A percentile compares a stretch with the other conserved stretches of the same genome.
Evolutionary conservation across 2,329 filamentous ascomycete genomes (phyloP).

Genomic region (Aspergillus unguis): DNA sequence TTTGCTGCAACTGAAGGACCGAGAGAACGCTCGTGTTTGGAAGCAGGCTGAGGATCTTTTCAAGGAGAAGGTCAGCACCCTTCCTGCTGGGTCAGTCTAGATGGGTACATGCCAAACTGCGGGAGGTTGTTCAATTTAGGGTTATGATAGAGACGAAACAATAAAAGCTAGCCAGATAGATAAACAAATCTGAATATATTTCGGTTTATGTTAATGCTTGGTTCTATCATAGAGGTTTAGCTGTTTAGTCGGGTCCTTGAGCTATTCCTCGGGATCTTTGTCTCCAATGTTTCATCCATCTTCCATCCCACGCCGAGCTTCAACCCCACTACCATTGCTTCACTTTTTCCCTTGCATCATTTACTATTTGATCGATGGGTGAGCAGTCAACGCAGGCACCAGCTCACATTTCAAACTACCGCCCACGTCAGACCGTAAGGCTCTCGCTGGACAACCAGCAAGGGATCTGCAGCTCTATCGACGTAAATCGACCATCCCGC

Average conservation of each 20-base stretch:
- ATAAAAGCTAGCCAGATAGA: conserved; percentile 2
- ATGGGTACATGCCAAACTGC: background rate
- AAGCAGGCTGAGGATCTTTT: conserved; percentile 78
- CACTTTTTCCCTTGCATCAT: background rate
- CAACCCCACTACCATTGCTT: conserved; percentile 3
- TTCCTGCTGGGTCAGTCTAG: conserved; percentile 46
- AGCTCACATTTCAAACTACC: background rate
- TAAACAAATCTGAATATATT: background rate
- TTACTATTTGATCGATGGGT: background rate
- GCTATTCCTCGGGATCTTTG: no score
- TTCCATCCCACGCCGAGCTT: conserved; percentile 2
- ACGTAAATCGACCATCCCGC: conserved; percentile 5
- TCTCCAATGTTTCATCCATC: conserved; percentile 4
- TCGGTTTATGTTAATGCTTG: background rate
- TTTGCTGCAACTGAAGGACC: conserved; percentile 72
- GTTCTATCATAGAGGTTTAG: background rate
- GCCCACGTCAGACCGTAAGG: background rate
- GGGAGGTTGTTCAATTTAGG: background rate
- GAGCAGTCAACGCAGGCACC: background rate
- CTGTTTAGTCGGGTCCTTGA: no score
- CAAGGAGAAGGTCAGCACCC: conserved; percentile 70
- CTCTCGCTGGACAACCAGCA: conserved; percentile 1
- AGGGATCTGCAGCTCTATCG: conserved; percentile 11
- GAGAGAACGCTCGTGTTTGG: conserved; percentile 72
- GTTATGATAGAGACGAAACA: conserved; percentile 1